phyloP scores from a whole-genome alignment of 2,329 filamentous ascomycete species.

The Chalaropsis ovoidea region DNA sequence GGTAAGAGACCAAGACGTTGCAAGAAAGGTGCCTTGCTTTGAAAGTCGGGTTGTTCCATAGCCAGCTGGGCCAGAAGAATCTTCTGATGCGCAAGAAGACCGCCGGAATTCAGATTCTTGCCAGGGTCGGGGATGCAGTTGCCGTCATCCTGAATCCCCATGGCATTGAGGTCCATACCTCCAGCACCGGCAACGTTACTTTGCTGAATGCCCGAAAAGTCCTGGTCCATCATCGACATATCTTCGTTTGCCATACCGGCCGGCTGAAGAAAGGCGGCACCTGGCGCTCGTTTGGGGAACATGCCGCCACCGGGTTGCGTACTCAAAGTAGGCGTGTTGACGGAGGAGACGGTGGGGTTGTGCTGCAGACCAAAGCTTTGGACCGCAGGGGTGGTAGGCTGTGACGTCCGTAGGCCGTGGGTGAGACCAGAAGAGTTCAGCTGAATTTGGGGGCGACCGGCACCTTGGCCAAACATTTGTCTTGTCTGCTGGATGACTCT shows the following conservation, averaged over 20 bases:
- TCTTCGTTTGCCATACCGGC: slow-evolving; percentile 42
- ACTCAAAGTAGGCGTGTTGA: slow-evolving; percentile 85
- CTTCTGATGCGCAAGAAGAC: slow-evolving; percentile 48
- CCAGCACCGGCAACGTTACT: slow-evolving; percentile 39
- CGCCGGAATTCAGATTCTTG: slow-evolving; percentile 53
- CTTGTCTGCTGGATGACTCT: slow-evolving; percentile 55
- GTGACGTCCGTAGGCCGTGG: slow-evolving; percentile 73
- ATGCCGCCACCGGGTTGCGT: slow-evolving; percentile 61
- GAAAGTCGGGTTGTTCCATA: slow-evolving; percentile 64
- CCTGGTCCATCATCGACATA: slow-evolving; percentile 51
- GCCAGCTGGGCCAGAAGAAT: slow-evolving; percentile 61
- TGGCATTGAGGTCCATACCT: slow-evolving; percentile 27
- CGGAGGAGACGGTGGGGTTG: slow-evolving; percentile 92
- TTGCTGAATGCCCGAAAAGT: slow-evolving; percentile 49
- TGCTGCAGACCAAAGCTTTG: slow-evolving; percentile 72
- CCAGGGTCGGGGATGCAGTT: slow-evolving; percentile 83
- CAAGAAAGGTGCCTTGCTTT: slow-evolving; percentile 48
- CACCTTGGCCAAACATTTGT: slow-evolving; percentile 56
- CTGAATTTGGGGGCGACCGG: slow-evolving; percentile 60
- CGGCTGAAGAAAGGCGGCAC: slow-evolving; percentile 22
- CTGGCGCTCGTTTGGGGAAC: slow-evolving; percentile 43
- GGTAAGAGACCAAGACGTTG: slow-evolving; percentile 53
- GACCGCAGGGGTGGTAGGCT: slow-evolving; percentile 73
- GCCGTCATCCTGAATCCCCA: slow-evolving; percentile 34
- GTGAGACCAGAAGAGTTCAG: slow-evolving; percentile 65